Conservation (phyloP, 371 early-diverging fungal genomes). For the Mucor sp. region DNA sequence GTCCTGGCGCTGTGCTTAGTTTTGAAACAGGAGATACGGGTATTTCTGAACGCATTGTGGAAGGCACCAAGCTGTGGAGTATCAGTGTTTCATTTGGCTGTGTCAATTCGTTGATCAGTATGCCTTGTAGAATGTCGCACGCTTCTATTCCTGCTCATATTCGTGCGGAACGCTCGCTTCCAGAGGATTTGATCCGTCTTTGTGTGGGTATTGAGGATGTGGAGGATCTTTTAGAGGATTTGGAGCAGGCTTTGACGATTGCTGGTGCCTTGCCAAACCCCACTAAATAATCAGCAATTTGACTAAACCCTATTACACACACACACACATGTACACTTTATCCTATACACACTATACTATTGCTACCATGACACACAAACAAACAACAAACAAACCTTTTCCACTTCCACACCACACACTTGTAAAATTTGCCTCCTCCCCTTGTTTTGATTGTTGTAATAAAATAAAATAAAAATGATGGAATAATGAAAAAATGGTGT, state of each 20-base stretch:
- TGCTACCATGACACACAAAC: no score
- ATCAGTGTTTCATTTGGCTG: constrained; percentile 97
- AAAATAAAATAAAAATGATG: no score
- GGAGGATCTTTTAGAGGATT: constrained; percentile 90
- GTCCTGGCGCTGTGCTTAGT: constrained; percentile 94
- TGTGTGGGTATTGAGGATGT: constrained; percentile 98
- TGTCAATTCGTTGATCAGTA: constrained; percentile 95
- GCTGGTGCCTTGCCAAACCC: constrained; percentile 66
- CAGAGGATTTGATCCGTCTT: constrained; percentile 94
- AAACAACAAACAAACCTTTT: no score
- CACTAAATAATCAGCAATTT: background rate
- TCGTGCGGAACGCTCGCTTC: constrained; percentile 81
- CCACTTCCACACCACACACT: no score
- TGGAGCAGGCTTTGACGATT: constrained; percentile 71
- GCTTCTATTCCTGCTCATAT: constrained; percentile 93
- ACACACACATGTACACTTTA: no score
- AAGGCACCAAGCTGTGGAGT: constrained; percentile 82
- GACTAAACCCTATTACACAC: no score
- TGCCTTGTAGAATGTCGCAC: constrained; percentile 98
- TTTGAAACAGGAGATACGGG: constrained; percentile 91
- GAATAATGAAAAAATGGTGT: no score
- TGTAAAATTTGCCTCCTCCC: no score
- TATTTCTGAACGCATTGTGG: constrained; percentile 82
- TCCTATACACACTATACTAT: no score
- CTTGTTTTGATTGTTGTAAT: no score